A percentile compares a stretch with the other conserved stretches of the same genome.
These are phyloP conservation scores for Schizochytrium sp. DNA, from an alignment of 108 stramenopile genomes.

Conservation along the genomic window DNA sequence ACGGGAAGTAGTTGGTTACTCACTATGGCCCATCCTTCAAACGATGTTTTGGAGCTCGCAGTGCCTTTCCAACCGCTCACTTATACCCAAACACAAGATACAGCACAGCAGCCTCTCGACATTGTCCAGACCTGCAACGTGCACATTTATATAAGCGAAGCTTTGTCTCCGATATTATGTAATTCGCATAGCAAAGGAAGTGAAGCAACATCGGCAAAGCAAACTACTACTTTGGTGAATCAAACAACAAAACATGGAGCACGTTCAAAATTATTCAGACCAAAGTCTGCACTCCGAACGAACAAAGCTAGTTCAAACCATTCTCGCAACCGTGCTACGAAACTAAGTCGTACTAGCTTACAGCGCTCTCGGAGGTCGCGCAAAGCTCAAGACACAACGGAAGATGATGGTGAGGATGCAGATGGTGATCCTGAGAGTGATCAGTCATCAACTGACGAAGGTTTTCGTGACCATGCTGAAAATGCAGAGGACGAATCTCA, in stretches of 20 bases:
- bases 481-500: not conserved
- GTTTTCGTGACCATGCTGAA: not conserved
- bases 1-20: not conserved
- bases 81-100: not conserved
- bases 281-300: too few species aligned
- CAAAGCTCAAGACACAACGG: too few species aligned
- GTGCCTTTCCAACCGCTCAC: not conserved
- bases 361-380: too few species aligned
- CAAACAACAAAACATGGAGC: too few species aligned
- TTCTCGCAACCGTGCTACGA: too few species aligned
- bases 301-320: too few species aligned
- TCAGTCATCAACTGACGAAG: not conserved
- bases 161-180: not conserved
- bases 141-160: not conserved
- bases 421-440: not conserved
- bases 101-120: not conserved
- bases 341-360: too few species aligned
- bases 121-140: not conserved
- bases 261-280: too few species aligned
- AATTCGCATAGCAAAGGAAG: not conserved
- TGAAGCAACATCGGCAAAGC: not conserved
- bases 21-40: not conserved
- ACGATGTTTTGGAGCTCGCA: conserved; percentile 1
- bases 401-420: conserved; percentile 14
- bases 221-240: not conserved